phyloP scores from a whole-genome alignment of 2,329 filamentous ascomycete genomes.

The Xylariaceae sp. region DNA sequence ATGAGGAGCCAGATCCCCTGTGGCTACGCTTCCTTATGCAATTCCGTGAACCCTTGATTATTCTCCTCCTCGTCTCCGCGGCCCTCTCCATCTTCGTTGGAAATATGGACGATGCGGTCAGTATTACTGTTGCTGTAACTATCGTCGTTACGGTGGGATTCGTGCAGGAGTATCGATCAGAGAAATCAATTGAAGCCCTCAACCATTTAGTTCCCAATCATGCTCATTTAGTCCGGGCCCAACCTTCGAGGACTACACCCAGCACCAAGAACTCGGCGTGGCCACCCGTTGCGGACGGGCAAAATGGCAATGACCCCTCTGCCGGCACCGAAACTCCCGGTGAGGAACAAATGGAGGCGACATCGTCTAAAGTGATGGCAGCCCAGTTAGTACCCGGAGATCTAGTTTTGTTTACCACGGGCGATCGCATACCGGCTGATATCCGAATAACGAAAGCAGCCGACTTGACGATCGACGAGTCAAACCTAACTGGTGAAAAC shows the following conservation, averaged over 20 bases:
- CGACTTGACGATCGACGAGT: constrained; percentile 93
- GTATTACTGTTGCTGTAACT: constrained; percentile 93
- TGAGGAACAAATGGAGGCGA: constrained; percentile 69
- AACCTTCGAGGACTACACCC: constrained; percentile 44
- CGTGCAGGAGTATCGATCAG: constrained; percentile 95
- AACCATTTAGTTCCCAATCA: constrained; percentile 94
- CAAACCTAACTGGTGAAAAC: constrained; percentile 95
- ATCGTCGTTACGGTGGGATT: constrained; percentile 97
- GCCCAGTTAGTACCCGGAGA: constrained; percentile 89
- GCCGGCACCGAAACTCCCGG: constrained; percentile 64
- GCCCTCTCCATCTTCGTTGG: constrained; percentile 87
- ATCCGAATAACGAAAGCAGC: constrained; percentile 90
- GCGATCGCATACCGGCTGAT: constrained; percentile 94
- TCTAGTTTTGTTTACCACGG: constrained; percentile 90
- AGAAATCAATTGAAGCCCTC: constrained; percentile 94
- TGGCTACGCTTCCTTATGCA: constrained; percentile 97
- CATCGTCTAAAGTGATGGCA: constrained; percentile 85
- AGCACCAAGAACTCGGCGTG: constrained; percentile 50
- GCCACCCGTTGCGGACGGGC: constrained; percentile 53
- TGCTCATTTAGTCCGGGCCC: constrained; percentile 85
- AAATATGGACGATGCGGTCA: constrained; percentile 93
- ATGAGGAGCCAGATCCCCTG: constrained; percentile 89
- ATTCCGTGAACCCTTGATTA: constrained; percentile 93
- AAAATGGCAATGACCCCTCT: constrained; percentile 55
- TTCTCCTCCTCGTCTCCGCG: constrained; percentile 89